Base-by-base conservation (phyloP, 352 stramenopile species). In the Globisporangium polare region DNA sequence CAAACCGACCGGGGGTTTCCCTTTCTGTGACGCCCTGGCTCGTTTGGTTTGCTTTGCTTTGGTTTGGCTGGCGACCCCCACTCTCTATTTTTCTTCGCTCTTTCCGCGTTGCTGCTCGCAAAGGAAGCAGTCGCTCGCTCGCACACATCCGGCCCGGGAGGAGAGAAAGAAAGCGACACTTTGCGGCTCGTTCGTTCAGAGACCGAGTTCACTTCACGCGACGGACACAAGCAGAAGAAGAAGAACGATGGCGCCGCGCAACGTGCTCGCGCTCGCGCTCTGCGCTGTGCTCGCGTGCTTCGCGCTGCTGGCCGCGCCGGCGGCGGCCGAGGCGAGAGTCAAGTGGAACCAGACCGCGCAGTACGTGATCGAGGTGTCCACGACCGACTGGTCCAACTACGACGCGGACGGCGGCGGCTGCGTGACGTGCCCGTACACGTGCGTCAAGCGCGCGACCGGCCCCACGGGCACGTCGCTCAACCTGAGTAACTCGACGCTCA, bases 361-460 rank as follows among this genome's bases (percentile, higher is more conserved):
- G 51, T 93, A 89, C 72, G 53, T 69, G 49, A 85, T 93, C 66
- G 80, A 91, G 24, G 86, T 93, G 57, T 68, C 53, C 33, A 88
- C 85, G 50, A 73, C 68, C 18, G 80, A 89, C 59, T 95, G 86
- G 86, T 88, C 75, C 65, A 95, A 95, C 74, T 92, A 89, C 73
- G 79, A 84, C 37, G 31, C 69, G 6, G 82, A 92, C n/a, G 81
- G 72, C 42, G 77, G 86, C 50, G 86, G 86, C 58, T 94, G 86
- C 62, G 83, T 94, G 39, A 95, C 86, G 50, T 95, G 86, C 42
- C 86, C 86, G 1, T 95, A 94, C 74, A 94, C 86, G 54, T 95
- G 86, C 63, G 77, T 95, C 43, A 80, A 83, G 50, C 83, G 76
- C 24, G 69, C 73, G 7, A 87, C 78, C 27, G 86, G 83, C 45